Evolutionary conservation across 2,329 filamentous ascomycete genomes (phyloP), one percentile per base, ranked within the genome.

Genomic region (Trichoderma guizhouense): DNA sequence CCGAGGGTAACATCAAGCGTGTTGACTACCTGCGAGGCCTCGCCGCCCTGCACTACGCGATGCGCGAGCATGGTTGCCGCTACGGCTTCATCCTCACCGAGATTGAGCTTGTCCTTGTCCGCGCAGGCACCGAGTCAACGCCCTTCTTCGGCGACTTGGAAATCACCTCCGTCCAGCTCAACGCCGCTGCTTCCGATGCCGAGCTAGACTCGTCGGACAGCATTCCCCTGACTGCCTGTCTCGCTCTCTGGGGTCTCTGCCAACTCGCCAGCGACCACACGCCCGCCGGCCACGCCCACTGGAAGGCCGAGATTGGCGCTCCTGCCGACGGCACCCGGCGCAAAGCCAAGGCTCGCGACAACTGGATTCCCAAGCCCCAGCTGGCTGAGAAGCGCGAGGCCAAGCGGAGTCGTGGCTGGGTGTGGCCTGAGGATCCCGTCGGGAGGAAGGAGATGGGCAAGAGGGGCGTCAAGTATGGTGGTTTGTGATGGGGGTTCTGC

Each of bases 1-100:
- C 91, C 72, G 93, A 97, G 81, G 90, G 91, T 58, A 93, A 95
- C 74, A 89, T 94, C 81, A 92, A 94, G 82, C 92, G 93, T 72
- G 93, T 97, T 72, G 91, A 95, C 82, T 98, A 98, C 84, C 91
- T 98, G 24, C 91, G 92, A 65, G 93, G 93, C 1, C 89, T 98
- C 6, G 88, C 94, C 0, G 93, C 97, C 77, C 85, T 98, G 58
- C 95, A 98, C 82, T 89, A 93, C 79, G 91, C 91, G 78, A 97
- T 98, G 94, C 94, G 95, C 81, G 94, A 97, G 83, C 93, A 97
- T 83, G 91, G 91, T 75, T 97, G 93, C 79, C 91, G 95, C 72
- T 98, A 98, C 81, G 95, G 95, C 69, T 98, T 97, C 85, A 95
- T 98, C 81, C 90, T 98, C 79, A 98, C 94, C 1, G 95, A 98